Evolutionary conservation across 2,329 filamentous ascomycete genomes (phyloP), one percentile per base, ranked within the genome.

Genomic region (Cercospora beticola): DNA sequence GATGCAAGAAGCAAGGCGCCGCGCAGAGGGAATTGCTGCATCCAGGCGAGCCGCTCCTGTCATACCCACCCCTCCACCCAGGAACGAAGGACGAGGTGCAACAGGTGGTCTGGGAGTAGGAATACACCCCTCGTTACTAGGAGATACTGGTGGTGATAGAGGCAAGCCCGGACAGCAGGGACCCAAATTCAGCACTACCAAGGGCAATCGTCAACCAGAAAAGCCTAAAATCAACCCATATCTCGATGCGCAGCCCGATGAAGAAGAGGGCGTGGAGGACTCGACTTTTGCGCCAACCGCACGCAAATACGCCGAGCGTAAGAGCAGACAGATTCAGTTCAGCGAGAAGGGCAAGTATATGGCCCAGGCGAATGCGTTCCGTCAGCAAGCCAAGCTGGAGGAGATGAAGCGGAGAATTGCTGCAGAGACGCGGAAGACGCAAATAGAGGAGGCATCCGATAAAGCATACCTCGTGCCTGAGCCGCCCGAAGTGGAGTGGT

Each of bases 311-410:
- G 76, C 81, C 71, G 92, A 90, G 74, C 87, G 93, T 62, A 86
- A 91, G 71, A 87, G 92, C 10, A 89, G 92, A 68, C 89, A 92
- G 72, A 85, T 99, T 18, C 83, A 93, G 12, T 98, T 99, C 84
- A 97, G 97, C 75, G 90, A 94, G 74, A 96, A 97, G 79, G 95
- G 95, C 64, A 98, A 98, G 85, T 98, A 97, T 77, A 97, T 98
- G 69, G 90, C 93, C 72, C 94, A 98, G 81, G 95, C 92, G 7
- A 94, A 92, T 78, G 94, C 94, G 66, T 83, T 97, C 63, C 90
- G 95, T 70, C 88, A 93, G 69, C 94, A 97, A 81, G 93, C 91
- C 52, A 90, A 91, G 62, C 84, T 99, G 30, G 96, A 99, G 83
- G 90, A 90, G 70, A 94, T 99, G 89, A 98, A 98, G 81, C 94